Evolutionary conservation across 805 yeast genomes (phyloP).

Genomic region (Barnettozyma sucrosica): DNA sequence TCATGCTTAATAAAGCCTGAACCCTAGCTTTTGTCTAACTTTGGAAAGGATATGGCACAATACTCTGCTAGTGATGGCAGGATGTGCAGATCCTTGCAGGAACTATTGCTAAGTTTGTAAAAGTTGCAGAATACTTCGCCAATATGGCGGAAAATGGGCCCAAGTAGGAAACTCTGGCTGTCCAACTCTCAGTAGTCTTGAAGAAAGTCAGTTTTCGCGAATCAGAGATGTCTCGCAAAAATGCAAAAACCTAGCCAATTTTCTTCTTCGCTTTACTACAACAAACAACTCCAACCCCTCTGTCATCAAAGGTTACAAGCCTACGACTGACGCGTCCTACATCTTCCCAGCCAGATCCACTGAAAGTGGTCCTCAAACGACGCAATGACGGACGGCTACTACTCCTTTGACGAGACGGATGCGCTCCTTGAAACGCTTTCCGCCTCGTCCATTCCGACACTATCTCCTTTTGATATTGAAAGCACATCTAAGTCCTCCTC

Average conservation of each 20-base stretch:
- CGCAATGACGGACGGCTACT: constrained; percentile 8
- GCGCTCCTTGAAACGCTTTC: constrained; percentile 25
- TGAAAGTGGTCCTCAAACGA: neutral
- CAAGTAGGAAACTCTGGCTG: neutral
- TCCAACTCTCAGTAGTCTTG: neutral
- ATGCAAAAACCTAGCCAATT: neutral
- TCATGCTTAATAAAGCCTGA: neutral
- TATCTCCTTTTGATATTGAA: constrained; percentile 22
- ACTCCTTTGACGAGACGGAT: constrained; percentile 26
- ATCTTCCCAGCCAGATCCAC: neutral
- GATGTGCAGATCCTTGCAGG: neutral
- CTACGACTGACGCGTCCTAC: neutral
- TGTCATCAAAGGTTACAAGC: neutral
- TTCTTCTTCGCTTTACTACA: neutral
- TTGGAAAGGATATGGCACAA: neutral
- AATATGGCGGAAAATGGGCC: neutral
- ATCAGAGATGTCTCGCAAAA: neutral
- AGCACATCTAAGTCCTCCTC: constrained; percentile 18
- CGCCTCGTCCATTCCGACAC: constrained; percentile 18
- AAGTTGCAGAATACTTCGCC: neutral
- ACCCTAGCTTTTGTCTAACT: neutral
- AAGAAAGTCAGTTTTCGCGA: neutral
- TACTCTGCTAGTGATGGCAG: constrained; percentile 1
- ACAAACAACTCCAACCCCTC: neutral
- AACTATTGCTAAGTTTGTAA: neutral